phyloP scores from a whole-genome alignment of 2,329 filamentous ascomycete genomes.

The Dactylellina drechsleri region DNA sequence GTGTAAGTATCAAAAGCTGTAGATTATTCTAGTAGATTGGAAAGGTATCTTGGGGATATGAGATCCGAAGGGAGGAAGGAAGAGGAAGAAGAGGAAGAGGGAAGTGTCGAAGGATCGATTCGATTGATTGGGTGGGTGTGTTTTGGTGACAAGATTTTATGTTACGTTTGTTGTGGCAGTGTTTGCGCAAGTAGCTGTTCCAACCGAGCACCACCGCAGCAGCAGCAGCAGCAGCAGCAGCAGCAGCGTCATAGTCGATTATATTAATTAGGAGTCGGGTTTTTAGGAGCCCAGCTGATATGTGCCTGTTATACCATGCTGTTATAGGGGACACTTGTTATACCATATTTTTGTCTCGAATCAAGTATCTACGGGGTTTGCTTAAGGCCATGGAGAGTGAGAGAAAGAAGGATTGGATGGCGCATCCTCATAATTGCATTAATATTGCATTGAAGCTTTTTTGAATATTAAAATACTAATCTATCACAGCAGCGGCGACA shows the following conservation, averaged over 20 bases:
- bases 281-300: slow-evolving; percentile 2
- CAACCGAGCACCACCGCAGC: slow-evolving; percentile 44
- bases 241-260: no score
- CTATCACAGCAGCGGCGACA: background rate
- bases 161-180: slow-evolving; percentile 17
- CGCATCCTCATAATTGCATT: no score
- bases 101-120: no score
- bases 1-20: background rate
- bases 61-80: background rate
- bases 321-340: no score
- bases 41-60: slow-evolving; percentile 1
- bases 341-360: background rate
- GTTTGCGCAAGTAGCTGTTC: slow-evolving; percentile 46
- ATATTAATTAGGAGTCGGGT: background rate
- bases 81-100: slow-evolving; percentile 15
- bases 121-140: slow-evolving; percentile 1
- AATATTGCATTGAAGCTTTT: slow-evolving; percentile 11
- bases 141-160: background rate
- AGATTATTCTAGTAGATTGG: background rate
- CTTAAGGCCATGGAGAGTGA: no score
- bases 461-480: slow-evolving; percentile 4
- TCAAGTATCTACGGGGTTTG: background rate
- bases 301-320: slow-evolving; percentile 7
- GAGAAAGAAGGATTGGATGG: no score
- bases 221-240: slow-evolving; percentile 6